Evolutionary conservation across 805 yeast genomes (phyloP).

Genomic region (Schizosaccharomyces lindneri): DNA sequence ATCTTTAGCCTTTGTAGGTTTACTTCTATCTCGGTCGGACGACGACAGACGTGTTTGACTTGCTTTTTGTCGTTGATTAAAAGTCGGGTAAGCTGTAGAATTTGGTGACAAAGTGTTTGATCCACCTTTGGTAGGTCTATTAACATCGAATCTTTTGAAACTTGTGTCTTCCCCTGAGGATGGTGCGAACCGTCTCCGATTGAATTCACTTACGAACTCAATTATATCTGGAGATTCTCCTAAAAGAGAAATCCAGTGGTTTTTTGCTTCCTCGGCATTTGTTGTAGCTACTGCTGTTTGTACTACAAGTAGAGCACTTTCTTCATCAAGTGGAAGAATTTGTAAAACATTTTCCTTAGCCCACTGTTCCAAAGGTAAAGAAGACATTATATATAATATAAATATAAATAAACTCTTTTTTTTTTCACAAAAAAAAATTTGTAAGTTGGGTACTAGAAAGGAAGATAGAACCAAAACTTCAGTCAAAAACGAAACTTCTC

Average conservation of each 20-base stretch:
- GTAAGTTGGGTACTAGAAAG: no score
- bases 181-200: not conserved
- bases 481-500: no score
- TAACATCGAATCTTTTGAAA: not conserved
- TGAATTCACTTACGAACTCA: not conserved
- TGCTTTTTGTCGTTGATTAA: no score
- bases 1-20: not conserved
- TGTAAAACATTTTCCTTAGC: not conserved
- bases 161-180: not conserved
- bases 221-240: not conserved
- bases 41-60: no score
- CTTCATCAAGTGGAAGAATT: not conserved
- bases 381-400: no score
- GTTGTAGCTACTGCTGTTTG: not conserved
- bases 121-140: not conserved
- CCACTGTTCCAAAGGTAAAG: not conserved
- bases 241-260: not conserved
- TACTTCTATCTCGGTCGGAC: not conserved
- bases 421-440: no score
- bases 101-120: no score
- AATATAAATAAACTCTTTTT: no score
- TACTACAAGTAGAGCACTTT: not conserved
- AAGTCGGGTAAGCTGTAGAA: no score
- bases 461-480: no score
- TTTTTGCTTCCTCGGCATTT: not conserved